Conservation (phyloP, 2,329 filamentous ascomycete genomes). For the Colletotrichum liriopes region DNA sequence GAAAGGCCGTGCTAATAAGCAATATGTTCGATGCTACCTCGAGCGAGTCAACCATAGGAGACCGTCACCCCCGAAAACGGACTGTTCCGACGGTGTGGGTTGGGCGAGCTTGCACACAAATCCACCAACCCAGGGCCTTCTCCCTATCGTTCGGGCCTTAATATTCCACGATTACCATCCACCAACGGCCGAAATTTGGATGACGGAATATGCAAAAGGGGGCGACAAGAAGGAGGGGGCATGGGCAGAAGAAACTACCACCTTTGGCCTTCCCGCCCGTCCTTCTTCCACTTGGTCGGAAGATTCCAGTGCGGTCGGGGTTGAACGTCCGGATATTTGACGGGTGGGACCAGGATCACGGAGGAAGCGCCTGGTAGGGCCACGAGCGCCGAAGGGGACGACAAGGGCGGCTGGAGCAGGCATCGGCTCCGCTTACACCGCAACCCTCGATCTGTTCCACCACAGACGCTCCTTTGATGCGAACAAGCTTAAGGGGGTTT, state of each 20-base stretch:
- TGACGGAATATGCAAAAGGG: constrained; percentile 24
- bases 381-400: constrained; percentile 22
- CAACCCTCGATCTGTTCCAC: constrained; percentile 39
- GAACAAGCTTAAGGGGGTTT: constrained; percentile 19
- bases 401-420: constrained; percentile 20
- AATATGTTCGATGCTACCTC: constrained; percentile 22
- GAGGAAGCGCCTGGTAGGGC: constrained; percentile 31
- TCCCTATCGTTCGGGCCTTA: constrained; percentile 4
- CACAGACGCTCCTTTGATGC: constrained; percentile 24
- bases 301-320: constrained; percentile 5
- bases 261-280: not conserved
- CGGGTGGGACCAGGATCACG: constrained; percentile 28
- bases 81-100: constrained; percentile 3
- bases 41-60: constrained; percentile 13
- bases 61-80: not conserved
- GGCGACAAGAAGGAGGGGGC: not conserved
- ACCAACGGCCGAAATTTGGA: not conserved
- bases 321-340: constrained; percentile 31
- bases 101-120: not conserved
- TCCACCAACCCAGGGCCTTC: constrained; percentile 20
- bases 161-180: constrained; percentile 13
- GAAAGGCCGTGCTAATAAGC: constrained; percentile 9
- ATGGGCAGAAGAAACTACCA: constrained; percentile 5
- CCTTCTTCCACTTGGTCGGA: not conserved
- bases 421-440: constrained; percentile 29